phyloP scores from a whole-genome alignment of 2,329 filamentous ascomycete species.

The Aspergillus pseudoterreus region DNA sequence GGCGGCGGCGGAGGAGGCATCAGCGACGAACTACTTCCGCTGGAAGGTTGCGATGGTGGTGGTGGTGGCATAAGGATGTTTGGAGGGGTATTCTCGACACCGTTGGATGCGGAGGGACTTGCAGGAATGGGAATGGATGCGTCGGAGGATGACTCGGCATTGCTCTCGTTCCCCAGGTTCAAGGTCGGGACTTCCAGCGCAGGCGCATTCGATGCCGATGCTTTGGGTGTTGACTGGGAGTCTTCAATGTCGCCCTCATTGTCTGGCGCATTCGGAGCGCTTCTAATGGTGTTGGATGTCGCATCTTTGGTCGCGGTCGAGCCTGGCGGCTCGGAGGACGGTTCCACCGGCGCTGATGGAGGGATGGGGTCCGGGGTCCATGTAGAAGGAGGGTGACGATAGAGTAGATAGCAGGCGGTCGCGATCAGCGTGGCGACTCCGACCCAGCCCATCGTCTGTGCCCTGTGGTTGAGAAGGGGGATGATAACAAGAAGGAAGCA shows the following conservation, averaged over 20 bases:
- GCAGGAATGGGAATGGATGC: slow-evolving; percentile 1
- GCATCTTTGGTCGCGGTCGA: slow-evolving; percentile 11
- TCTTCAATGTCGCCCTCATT: slow-evolving; percentile 18
- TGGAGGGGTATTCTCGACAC: not conserved
- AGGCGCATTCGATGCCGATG: slow-evolving; percentile 23
- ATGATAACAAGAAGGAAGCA: no score
- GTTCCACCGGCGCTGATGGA: slow-evolving; percentile 14
- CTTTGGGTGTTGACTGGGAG: slow-evolving; percentile 36
- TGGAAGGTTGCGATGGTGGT: slow-evolving; percentile 24
- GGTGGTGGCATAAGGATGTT: slow-evolving; percentile 15
- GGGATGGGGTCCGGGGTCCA: slow-evolving; percentile 24
- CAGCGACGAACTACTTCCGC: slow-evolving; percentile 15
- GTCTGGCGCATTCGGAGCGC: not conserved
- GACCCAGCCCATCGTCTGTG: slow-evolving; percentile 39
- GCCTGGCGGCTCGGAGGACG: slow-evolving; percentile 10
- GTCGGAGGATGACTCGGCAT: slow-evolving; percentile 8
- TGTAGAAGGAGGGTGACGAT: slow-evolving; percentile 35
- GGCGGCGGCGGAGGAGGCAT: slow-evolving; percentile 34
- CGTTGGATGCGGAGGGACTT: not conserved
- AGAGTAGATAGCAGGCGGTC: slow-evolving; percentile 39
- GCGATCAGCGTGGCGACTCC: slow-evolving; percentile 37
- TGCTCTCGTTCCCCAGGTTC: slow-evolving; percentile 24
- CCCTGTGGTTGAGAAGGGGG: no score
- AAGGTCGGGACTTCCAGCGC: slow-evolving; percentile 30
- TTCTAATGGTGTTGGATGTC: slow-evolving; percentile 8